Percentiles rank a stretch among this genome's conserved stretches.
phyloP scores from a whole-genome alignment of 1,284 basidiomycete species.

The Ustanciosporium gigantosporum region DNA sequence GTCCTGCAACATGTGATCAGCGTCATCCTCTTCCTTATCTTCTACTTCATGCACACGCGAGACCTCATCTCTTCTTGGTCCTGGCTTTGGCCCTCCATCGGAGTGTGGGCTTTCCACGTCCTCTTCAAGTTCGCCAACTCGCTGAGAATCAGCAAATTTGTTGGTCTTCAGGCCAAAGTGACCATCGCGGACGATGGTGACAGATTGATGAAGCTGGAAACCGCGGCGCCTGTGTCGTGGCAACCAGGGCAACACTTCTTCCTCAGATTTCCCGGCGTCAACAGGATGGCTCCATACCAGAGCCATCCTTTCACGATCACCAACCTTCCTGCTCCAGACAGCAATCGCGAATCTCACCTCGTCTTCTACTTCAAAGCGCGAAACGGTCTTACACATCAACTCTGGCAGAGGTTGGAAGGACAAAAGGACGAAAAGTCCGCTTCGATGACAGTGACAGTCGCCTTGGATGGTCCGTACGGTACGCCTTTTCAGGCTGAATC shows the following conservation, averaged over 20 bases:
- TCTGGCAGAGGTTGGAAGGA: slow-evolving; percentile 8
- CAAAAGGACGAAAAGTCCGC: slow-evolving; percentile 5
- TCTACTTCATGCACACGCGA: slow-evolving; percentile 47
- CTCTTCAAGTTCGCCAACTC: slow-evolving; percentile 31
- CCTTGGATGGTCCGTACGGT: slow-evolving; percentile 51
- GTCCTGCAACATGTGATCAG: slow-evolving; percentile 49
- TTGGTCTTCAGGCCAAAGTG: slow-evolving; percentile 9
- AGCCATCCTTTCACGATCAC: slow-evolving; percentile 54
- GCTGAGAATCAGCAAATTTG: slow-evolving; percentile 20
- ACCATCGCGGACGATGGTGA: slow-evolving; percentile 25
- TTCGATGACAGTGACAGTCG: slow-evolving; percentile 4
- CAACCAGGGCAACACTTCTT: slow-evolving; percentile 51
- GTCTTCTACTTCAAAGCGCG: slow-evolving; percentile 41
- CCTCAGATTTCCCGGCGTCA: slow-evolving; percentile 46
- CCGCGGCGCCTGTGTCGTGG: slow-evolving; percentile 43
- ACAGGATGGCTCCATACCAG: slow-evolving; percentile 20
- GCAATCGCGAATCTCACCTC: slow-evolving; percentile 14
- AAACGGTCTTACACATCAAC: slow-evolving; percentile 25
- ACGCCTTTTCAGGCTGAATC: slow-evolving; percentile 12
- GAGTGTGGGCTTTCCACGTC: slow-evolving; percentile 38
- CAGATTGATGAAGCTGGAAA: slow-evolving; percentile 22
- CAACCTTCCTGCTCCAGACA: slow-evolving; percentile 33
- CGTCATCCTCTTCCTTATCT: slow-evolving; percentile 41
- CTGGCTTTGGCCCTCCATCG: slow-evolving; percentile 37
- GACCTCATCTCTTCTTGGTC: slow-evolving; percentile 28